Evolutionary conservation across 768 basidiomycete species (phyloP), one percentile per base, ranked within the genome.

Genomic region (Russula virescens): DNA sequence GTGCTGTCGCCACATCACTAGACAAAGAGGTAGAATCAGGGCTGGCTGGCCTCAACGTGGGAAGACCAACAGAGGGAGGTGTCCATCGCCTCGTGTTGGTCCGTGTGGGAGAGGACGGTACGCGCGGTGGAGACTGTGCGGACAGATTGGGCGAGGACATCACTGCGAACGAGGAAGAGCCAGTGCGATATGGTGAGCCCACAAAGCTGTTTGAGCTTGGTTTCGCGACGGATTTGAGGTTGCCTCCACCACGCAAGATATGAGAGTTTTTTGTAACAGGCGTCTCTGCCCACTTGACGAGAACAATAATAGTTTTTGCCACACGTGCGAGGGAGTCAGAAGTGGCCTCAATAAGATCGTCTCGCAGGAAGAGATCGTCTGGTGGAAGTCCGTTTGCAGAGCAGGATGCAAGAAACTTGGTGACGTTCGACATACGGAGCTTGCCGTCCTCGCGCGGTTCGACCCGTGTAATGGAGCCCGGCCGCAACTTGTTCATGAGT

Each of bases 351-450:
- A 83, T 80, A 52, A 91, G 77, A 71, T 90, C 88, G 68, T 89
- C 86, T 4, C 79, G 78, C 48, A 80, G 78, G 70, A 91, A 89
- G 47, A 89, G 73, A 61, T 87, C 87, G 58, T 85, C 83, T 26
- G 80, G 73, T 43, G 79, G 70, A 26, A 91, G 74, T 4, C 87
- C 88, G 66, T 85, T 82, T 45, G 83, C 81, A 28, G 87, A 80
- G 65, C 87, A 91, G 1, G 87, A 83, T 3, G 88, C 87, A 35
- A 91, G 78, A 70, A 93, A 94, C 72, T 84, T 87, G 43, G 88
- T 85, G 25, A 89, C 78, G 69, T 94, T 94, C 42, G 82, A 81
- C 3, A 83, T 81, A 61, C 85, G 81, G 69, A 81, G 74, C 70
- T 85, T 77, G 35, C 88, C 83, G 68, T 87, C 85, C 73, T 87